Evolutionary conservation across 768 basidiomycete genomes (phyloP).

Genomic region (Thelephora ganbajun): DNA sequence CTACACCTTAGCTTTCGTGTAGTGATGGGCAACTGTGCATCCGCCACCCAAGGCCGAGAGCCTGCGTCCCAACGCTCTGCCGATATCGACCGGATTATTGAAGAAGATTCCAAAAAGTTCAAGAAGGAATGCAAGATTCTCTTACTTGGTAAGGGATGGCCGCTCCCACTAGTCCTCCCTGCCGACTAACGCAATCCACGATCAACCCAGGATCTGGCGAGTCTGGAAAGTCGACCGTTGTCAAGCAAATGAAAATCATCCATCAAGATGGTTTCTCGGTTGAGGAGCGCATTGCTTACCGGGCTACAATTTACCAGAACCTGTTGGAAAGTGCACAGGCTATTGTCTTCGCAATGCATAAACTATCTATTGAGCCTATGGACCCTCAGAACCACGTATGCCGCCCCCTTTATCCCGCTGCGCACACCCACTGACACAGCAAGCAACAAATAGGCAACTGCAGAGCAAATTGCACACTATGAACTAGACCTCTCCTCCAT

Average conservation of each 20-base stretch:
- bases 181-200: neutral
- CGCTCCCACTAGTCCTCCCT: neutral
- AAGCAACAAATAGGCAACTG: conserved; percentile 21
- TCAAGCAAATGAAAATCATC: conserved; percentile 98
- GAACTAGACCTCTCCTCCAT: conserved; percentile 23
- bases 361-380: conserved; percentile 68
- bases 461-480: conserved; percentile 51
- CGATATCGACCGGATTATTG: conserved; percentile 69
- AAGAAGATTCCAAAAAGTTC: conserved; percentile 72
- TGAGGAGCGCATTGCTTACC: conserved; percentile 65
- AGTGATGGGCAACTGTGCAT: conserved; percentile 59
- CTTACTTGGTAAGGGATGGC: conserved; percentile 51
- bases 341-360: conserved; percentile 74
- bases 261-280: conserved; percentile 80
- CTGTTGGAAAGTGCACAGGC: conserved; percentile 82
- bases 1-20: neutral
- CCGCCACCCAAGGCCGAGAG: conserved; percentile 33
- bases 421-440: too few relatives aligned
- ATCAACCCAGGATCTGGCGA: conserved; percentile 67
- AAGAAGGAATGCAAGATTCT: conserved; percentile 89
- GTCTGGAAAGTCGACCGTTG: conserved; percentile 90
- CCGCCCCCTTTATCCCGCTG: conserved; percentile 1
- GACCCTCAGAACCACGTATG: conserved; percentile 49
- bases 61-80: conserved; percentile 54
- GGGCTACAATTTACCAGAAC: conserved; percentile 74